Base-by-base conservation (phyloP, 2,329 filamentous ascomycete species). In the Pestalotiopsis sp. region DNA sequence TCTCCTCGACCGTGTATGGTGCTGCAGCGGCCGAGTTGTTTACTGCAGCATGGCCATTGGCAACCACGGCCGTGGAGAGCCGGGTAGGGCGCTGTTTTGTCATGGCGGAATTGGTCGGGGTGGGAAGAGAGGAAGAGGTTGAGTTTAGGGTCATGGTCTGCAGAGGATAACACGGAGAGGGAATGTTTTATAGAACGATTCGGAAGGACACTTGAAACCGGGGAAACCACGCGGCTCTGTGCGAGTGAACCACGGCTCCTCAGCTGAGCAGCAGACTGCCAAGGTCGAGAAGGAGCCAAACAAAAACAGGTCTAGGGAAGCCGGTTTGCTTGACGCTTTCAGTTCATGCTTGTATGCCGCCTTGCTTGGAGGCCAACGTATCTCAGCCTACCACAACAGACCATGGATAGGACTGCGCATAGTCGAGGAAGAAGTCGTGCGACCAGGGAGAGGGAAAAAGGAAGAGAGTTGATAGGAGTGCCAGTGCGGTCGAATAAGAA, bases 1-100 rank as follows among this genome's bases (percentile, higher is more conserved):
- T 72, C 66, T 83, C 81, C 61, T 68, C 71, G 27, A 83, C 73
- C 12, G 75, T 73, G 72, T 83, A 83, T n/a, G 74, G 68, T 52
- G 69, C 64, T 72, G 63, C 59, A 31, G 61, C 69, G 52, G 62
- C 64, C 25, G 62, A 38, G 38, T 61, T 56, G 66, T 77, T 75
- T 72, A 75, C 64, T 67, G 66, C 61, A 31, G 27, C 6, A 25
- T 67, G 67, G 61, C 66, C 67, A 66, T 70, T 69, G 41, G 63
- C 67, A 62, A 68, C 61, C 36, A 65, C 63, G 63, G 69, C 66
- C 25, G 61, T 71, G 62, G 73, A 45, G 39, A 68, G 68, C 61
- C 67, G 71, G 38, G 72, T 68, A 38, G 68, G 65, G 70, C 72
- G 73, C 56, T 70, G 72, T 66, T 73, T 75, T 36, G 77, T 76